A percentile compares a stretch with the other conserved stretches of the same genome.
Evolutionary conservation across 2,329 filamentous ascomycete species (phyloP).

Genomic region (Septoria linicola): DNA sequence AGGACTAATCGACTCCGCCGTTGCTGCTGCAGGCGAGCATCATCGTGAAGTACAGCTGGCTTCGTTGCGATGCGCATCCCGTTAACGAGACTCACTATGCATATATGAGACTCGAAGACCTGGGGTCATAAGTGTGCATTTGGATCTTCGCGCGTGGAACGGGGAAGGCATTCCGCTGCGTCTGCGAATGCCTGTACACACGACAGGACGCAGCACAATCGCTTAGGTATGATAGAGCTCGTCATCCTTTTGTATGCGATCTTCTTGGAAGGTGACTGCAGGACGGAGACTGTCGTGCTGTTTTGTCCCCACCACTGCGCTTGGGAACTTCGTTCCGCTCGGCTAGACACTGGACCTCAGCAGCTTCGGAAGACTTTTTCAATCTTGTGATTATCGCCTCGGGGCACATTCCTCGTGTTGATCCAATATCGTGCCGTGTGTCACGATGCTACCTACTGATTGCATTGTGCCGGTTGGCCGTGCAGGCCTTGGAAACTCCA

Average conservation of each 20-base stretch:
- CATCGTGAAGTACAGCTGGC: constrained; percentile 5
- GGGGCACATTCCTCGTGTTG: neutral
- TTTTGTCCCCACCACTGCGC: constrained; percentile 7
- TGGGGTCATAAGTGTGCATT: constrained; percentile 16
- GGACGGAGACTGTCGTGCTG: neutral
- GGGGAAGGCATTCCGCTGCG: constrained; percentile 28
- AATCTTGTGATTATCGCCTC: constrained; percentile 2
- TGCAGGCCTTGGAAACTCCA: neutral
- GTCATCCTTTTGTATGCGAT: too few relatives aligned
- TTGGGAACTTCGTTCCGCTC: constrained; percentile 23
- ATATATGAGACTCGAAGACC: constrained; percentile 7
- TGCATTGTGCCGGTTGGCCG: neutral
- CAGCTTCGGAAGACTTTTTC: constrained; percentile 1
- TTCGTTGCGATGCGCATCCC: neutral
- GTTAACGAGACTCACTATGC: neutral
- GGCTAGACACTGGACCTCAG: constrained; percentile 16
- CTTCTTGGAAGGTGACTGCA: neutral
- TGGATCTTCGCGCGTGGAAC: constrained; percentile 26
- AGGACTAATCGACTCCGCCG: constrained; percentile 10
- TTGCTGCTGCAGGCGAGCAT: constrained; percentile 22
- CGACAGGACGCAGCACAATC: constrained; percentile 8
- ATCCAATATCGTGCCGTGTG: neutral
- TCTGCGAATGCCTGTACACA: constrained; percentile 22
- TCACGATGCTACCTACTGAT: neutral
- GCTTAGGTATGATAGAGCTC: neutral